phyloP scores from a whole-genome alignment of 2,329 filamentous ascomycete genomes.

The Dactylonectria estremocensis region DNA sequence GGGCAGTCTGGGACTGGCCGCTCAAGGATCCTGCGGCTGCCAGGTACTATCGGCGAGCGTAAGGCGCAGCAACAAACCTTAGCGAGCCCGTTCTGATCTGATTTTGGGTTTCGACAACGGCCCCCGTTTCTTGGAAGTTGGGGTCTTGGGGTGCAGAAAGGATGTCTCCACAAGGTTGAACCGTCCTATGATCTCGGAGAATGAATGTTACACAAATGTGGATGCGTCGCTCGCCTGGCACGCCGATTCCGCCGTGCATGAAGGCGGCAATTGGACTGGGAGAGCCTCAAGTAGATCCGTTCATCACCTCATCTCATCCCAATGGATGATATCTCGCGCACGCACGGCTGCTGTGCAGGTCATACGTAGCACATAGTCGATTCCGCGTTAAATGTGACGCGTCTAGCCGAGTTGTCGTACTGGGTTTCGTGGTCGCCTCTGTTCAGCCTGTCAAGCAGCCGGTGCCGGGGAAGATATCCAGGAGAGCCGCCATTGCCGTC shows the following conservation, averaged over 20 bases:
- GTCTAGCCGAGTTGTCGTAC: background rate
- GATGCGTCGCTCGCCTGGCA: background rate
- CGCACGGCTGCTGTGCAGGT: background rate
- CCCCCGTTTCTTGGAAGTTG: background rate
- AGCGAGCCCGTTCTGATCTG: conserved; percentile 34
- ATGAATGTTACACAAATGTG: conserved; percentile 7
- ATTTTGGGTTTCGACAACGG: conserved; percentile 27
- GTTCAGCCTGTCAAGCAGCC: background rate
- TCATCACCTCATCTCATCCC: conserved; percentile 11
- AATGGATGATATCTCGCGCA: background rate
- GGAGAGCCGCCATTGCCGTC: conserved; percentile 12
- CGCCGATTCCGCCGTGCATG: background rate
- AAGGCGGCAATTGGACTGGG: background rate
- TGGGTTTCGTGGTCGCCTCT: conserved; percentile 1
- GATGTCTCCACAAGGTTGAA: background rate
- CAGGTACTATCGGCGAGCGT: conserved; percentile 44
- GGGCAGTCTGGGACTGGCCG: conserved; percentile 70
- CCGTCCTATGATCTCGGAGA: background rate
- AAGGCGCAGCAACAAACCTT: conserved; percentile 21
- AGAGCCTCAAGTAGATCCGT: conserved; percentile 15
- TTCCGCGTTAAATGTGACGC: conserved; percentile 27
- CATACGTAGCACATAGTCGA: no score
- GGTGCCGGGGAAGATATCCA: conserved; percentile 12
- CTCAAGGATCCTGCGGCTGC: conserved; percentile 41
- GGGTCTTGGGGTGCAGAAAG: background rate